phyloP scores from a whole-genome alignment of 1,139 yeast species.

The Yamadazyma triangularis region DNA sequence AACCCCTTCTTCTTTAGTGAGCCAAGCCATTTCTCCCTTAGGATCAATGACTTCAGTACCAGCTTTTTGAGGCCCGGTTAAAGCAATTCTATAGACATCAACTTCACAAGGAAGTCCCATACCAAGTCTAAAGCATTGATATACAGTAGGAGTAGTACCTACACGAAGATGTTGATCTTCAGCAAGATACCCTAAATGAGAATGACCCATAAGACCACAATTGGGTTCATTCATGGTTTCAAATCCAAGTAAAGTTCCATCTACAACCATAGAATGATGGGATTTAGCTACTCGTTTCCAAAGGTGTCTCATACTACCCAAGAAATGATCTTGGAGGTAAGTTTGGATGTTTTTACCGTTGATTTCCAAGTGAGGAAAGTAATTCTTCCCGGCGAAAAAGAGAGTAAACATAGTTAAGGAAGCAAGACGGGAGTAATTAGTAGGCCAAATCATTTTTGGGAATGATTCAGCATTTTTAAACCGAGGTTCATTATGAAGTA shows the following conservation, averaged over 20 bases:
- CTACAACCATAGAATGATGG: conserved; percentile 53
- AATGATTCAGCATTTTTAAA: conserved; percentile 36
- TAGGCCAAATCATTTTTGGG: conserved; percentile 92
- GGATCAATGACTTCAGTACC: conserved; percentile 62
- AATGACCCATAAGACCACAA: conserved; percentile 55
- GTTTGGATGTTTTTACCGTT: conserved; percentile 76
- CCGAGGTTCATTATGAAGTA: conserved; percentile 55
- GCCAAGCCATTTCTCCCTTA: conserved; percentile 66
- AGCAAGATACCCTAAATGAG: conserved; percentile 45
- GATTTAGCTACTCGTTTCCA: conserved; percentile 44
- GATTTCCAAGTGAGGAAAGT: conserved; percentile 69
- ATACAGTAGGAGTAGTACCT: conserved; percentile 66
- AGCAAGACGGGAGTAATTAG: conserved; percentile 77
- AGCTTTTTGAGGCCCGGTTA: conserved; percentile 68
- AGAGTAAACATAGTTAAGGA: conserved; percentile 79
- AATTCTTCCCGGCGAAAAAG: conserved; percentile 70
- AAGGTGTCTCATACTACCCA: conserved; percentile 51
- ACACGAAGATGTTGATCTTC: conserved; percentile 52
- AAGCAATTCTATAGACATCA: conserved; percentile 60
- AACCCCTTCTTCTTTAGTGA: conserved; percentile 34
- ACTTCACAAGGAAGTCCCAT: conserved; percentile 67
- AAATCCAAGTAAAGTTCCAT: conserved; percentile 61
- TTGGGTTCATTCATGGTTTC: conserved; percentile 91
- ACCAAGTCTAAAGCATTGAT: conserved; percentile 59
- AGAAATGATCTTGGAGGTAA: conserved; percentile 63